A percentile compares a stretch with the other conserved stretches of the same genome.
These are phyloP conservation scores for Ophiocordyceps camponoti-leonardi DNA, from an alignment of 2,329 filamentous ascomycete genomes.

Conservation along the genomic window DNA sequence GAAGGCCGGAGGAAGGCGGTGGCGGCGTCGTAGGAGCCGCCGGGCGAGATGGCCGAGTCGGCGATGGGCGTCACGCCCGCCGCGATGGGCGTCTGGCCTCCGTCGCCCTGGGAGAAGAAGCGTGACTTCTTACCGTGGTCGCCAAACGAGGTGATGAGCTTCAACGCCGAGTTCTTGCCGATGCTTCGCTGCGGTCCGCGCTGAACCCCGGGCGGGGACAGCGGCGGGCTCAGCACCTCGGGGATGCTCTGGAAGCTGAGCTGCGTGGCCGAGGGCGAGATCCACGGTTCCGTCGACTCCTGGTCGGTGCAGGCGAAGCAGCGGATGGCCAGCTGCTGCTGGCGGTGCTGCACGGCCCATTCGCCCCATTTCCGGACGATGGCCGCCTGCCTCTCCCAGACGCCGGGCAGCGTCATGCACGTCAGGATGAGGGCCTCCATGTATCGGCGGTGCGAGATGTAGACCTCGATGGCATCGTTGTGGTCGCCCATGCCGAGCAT, in stretches of 20 bases:
- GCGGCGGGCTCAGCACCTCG: conserved; percentile 48
- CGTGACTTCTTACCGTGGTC: conserved; percentile 43
- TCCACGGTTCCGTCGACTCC: conserved; percentile 75
- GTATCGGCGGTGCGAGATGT: conserved; percentile 76
- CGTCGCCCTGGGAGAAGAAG: conserved; percentile 40
- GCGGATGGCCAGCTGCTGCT: conserved; percentile 78
- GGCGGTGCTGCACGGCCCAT: conserved; percentile 68
- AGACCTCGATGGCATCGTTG: conserved; percentile 91
- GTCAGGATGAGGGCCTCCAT: conserved; percentile 88
- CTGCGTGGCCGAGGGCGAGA: conserved; percentile 59
- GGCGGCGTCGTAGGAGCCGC: conserved; percentile 39
- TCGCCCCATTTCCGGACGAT: conserved; percentile 93
- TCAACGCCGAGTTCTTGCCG: conserved; percentile 68
- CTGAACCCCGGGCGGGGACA: conserved; percentile 54
- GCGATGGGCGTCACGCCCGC: conserved; percentile 79
- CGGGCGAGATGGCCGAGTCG: conserved; percentile 49
- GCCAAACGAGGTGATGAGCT: conserved; percentile 81
- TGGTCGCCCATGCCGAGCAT: conserved; percentile 82
- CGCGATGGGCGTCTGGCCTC: conserved; percentile 57
- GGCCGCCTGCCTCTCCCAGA: conserved; percentile 82
- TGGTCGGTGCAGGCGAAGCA: conserved; percentile 84
- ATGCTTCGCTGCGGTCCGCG: conserved; percentile 44
- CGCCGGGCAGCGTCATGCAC: conserved; percentile 62
- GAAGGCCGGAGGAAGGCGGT: conserved; percentile 53
- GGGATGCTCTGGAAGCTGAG: conserved; percentile 41